These are phyloP conservation scores for Colletotrichum abscissum DNA, from an alignment of 2,329 filamentous ascomycete genomes.

Conservation along the genomic window DNA sequence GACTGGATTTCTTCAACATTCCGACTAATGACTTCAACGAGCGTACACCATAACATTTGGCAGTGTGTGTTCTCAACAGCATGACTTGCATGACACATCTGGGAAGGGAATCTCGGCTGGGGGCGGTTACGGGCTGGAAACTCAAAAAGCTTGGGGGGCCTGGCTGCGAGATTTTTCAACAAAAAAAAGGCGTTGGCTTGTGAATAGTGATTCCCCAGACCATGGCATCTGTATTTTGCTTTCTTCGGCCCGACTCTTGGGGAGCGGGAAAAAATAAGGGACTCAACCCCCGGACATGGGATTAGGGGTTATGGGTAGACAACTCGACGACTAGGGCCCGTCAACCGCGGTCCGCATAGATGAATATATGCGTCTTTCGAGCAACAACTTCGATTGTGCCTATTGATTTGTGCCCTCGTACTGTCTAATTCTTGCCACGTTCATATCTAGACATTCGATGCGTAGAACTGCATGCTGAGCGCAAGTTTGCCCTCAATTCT, in stretches of 20 bases:
- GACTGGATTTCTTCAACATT: slow-evolving; percentile 35
- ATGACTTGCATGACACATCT: slow-evolving; percentile 54
- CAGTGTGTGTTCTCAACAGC: slow-evolving; percentile 56
- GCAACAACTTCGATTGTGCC: background rate
- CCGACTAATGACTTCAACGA: slow-evolving; percentile 38
- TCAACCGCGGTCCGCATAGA: slow-evolving; percentile 54
- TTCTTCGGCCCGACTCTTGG: slow-evolving; percentile 33
- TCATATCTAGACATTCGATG: background rate
- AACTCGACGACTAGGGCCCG: slow-evolving; percentile 44
- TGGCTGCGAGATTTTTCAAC: slow-evolving; percentile 48
- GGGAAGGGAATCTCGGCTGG: slow-evolving; percentile 39
- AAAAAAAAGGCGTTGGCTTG: slow-evolving; percentile 50
- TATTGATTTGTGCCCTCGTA: too few species aligned
- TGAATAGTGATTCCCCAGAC: slow-evolving; percentile 45
- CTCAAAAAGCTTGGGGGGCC: slow-evolving; percentile 42
- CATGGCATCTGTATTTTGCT: slow-evolving; percentile 43
- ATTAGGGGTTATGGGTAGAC: slow-evolving; percentile 23
- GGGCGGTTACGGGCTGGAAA: slow-evolving; percentile 41
- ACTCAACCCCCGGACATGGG: slow-evolving; percentile 33
- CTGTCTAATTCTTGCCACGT: background rate
- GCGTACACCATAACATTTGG: slow-evolving; percentile 35
- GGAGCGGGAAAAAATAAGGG: slow-evolving; percentile 26
- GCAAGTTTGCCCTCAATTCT: too few species aligned
- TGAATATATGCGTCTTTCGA: slow-evolving; percentile 26
- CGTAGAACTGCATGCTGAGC: background rate